Evolutionary conservation across 2,329 filamentous ascomycete genomes (phyloP), one percentile per base, ranked within the genome.

Genomic region (Diaporthe velutina): DNA sequence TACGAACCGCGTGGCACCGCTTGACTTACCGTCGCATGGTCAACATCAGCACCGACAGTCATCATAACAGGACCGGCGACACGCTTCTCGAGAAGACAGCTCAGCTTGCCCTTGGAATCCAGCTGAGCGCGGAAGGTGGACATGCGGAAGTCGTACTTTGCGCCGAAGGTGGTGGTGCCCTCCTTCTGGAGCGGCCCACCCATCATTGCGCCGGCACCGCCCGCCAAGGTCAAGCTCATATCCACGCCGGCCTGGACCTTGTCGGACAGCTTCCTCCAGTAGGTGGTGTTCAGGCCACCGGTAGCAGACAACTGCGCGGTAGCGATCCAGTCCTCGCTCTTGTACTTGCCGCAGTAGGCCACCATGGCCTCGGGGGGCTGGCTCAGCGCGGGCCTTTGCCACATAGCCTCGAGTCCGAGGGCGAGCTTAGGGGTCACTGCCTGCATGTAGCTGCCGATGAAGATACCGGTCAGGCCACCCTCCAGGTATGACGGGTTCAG

Each of bases 71-170:
- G 94, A 77, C 95, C 95, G 40, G 95, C 95, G 81, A 99, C 94
- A 82, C 95, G 93, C 92, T 98, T 98, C 90, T 99, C 97, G 79
- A 98, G 87, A 81, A 98, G 87, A 83, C 95, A 97, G 85, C 94
- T 95, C 76, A 99, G 90, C 88, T 98, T 98, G 84, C 97, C 97
- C 83, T 95, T 93, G 81, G 95, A 97, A 86, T 99, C 97, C 80
- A 98, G 90, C 87, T 99, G 97, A 58, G 96, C 97, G 78, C 96
- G 93, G 92, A 98, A 98, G 68, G 95, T 97, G 73, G 95, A 97
- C 87, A 95, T 94, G 82, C 95, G 92, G 91, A 99, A 99, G 84
- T 98, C 96, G 86, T 99, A 99, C 87, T 99, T 99, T 83, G 95
- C 95, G 81, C 96, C 97, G 80, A 98, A 90, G 72, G 96, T 95